Percentiles rank a stretch among this genome's conserved stretches.
phyloP scores from a whole-genome alignment of 371 early-diverging fungal species.

The Apophysomyces variabilis region DNA sequence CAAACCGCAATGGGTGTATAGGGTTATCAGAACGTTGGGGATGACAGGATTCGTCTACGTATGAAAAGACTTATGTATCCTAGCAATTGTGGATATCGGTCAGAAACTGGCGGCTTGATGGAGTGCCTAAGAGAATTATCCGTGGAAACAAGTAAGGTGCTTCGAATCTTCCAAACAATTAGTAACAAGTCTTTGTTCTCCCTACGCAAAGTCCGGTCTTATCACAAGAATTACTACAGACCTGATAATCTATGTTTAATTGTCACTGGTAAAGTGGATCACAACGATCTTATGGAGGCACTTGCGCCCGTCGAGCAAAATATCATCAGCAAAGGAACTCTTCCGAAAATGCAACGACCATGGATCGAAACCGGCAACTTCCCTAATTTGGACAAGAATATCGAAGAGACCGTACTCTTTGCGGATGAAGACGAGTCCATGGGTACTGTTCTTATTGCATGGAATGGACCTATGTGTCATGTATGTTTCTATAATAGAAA shows the following conservation, averaged over 20 bases:
- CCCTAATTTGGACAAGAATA: constrained; percentile 52
- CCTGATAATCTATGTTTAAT: constrained; percentile 73
- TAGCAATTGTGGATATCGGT: constrained; percentile 66
- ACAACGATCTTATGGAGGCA: constrained; percentile 51
- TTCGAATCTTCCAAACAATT: background rate
- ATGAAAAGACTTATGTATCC: constrained; percentile 68
- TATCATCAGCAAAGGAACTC: constrained; percentile 61
- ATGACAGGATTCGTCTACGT: constrained; percentile 51
- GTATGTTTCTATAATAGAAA: constrained; percentile 37
- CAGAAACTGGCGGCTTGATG: constrained; percentile 75
- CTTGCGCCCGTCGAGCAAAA: constrained; percentile 63
- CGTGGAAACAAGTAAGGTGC: constrained; percentile 62
- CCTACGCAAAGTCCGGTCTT: constrained; percentile 48
- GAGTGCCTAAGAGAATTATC: constrained; percentile 64
- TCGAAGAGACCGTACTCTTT: constrained; percentile 60
- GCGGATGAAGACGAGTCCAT: constrained; percentile 76
- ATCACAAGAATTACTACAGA: constrained; percentile 69
- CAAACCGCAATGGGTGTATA: background rate
- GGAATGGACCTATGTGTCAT: constrained; percentile 66
- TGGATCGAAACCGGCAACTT: constrained; percentile 66
- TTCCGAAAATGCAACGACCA: constrained; percentile 62
- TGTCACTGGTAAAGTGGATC: constrained; percentile 63
- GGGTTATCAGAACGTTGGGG: constrained; percentile 52
- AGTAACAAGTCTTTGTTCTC: background rate
- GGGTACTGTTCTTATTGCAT: constrained; percentile 64